Conservation (phyloP, 768 basidiomycete genomes). For the Boletus speciosus region DNA sequence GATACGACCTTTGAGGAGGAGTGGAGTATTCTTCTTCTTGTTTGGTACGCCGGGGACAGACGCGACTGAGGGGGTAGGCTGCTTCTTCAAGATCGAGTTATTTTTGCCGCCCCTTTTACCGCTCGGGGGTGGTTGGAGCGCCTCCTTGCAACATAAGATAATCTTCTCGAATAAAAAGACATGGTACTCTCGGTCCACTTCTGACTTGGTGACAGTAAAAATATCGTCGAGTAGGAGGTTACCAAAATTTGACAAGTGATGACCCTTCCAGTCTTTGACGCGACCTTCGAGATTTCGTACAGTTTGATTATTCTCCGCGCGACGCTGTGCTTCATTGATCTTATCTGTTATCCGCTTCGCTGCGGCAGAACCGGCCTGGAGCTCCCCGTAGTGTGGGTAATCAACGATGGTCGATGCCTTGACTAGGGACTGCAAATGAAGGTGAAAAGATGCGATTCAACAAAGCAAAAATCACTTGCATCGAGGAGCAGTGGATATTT, state of each 20-base stretch:
- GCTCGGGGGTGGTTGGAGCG: constrained; percentile 51
- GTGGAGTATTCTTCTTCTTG: constrained; percentile 73
- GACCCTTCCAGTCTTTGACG: constrained; percentile 99
- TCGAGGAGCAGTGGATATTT: constrained; percentile 96
- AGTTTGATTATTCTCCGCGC: constrained; percentile 87
- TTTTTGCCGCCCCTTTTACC: constrained; percentile 76
- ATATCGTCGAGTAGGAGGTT: constrained; percentile 92
- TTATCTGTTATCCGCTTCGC: constrained; percentile 92
- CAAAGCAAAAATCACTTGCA: constrained; percentile 44
- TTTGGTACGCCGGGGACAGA: constrained; percentile 52
- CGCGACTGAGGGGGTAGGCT: constrained; percentile 44
- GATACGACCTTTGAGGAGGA: constrained; percentile 93
- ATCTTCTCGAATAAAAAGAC: constrained; percentile 99
- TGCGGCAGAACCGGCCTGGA: constrained; percentile 78
- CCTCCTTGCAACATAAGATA: constrained; percentile 97
- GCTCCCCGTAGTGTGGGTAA: constrained; percentile 73
- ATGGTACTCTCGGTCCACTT: constrained; percentile 95
- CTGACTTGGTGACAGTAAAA: constrained; percentile 93
- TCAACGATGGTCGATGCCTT: constrained; percentile 62
- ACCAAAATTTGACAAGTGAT: constrained; percentile 92
- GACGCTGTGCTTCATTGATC: constrained; percentile 93
- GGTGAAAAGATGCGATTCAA: constrained; percentile 9
- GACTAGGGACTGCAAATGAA: constrained; percentile 55
- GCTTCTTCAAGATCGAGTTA: constrained; percentile 88
- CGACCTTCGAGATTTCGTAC: constrained; percentile 81